Evolutionary conservation across 2,329 filamentous ascomycete species (phyloP).

Genomic region (Fusarium bulbicola): DNA sequence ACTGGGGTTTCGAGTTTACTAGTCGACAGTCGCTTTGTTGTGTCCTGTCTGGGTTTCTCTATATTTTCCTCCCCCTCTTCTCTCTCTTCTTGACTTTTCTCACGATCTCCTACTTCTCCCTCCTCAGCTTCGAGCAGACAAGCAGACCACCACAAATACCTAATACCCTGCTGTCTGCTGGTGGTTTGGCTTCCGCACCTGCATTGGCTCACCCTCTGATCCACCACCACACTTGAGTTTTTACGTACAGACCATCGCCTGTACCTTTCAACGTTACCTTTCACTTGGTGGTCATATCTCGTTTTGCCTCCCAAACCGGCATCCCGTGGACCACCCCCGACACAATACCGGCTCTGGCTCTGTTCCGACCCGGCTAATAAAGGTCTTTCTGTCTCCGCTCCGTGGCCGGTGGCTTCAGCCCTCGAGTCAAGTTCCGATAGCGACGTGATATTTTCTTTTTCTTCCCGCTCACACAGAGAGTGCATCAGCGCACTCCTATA

Average conservation of each 20-base stretch:
- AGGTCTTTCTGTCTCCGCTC: conserved; percentile 29
- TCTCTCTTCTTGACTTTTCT: conserved; percentile 7
- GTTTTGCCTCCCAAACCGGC: conserved; percentile 36
- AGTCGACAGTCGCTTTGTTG: conserved; percentile 17
- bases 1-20: conserved; percentile 29
- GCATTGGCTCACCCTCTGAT: conserved; percentile 46
- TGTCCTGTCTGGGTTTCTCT: conserved; percentile 13
- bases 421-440: conserved; percentile 22
- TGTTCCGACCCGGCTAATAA: conserved; percentile 37
- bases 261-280: not conserved
- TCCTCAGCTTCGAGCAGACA: conserved; percentile 4
- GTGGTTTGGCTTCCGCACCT: conserved; percentile 36
- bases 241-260: conserved; percentile 46
- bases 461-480: conserved; percentile 26
- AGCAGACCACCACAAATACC: conserved; percentile 7
- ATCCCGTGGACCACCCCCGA: conserved; percentile 37
- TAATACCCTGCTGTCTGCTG: conserved; percentile 33
- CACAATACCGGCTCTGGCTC: conserved; percentile 38
- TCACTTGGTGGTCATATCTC: conserved; percentile 26
- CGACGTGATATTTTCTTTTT: conserved; percentile 32
- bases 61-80: conserved; percentile 16
- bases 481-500: conserved; percentile 39
- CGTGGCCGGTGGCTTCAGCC: conserved; percentile 33
- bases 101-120: conserved; percentile 8
- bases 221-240: conserved; percentile 47